Evolutionary conservation across 192 early-diverging fungal genomes (phyloP), one percentile per base, ranked within the genome.

Genomic region (Gaertneriomyces sp.): DNA sequence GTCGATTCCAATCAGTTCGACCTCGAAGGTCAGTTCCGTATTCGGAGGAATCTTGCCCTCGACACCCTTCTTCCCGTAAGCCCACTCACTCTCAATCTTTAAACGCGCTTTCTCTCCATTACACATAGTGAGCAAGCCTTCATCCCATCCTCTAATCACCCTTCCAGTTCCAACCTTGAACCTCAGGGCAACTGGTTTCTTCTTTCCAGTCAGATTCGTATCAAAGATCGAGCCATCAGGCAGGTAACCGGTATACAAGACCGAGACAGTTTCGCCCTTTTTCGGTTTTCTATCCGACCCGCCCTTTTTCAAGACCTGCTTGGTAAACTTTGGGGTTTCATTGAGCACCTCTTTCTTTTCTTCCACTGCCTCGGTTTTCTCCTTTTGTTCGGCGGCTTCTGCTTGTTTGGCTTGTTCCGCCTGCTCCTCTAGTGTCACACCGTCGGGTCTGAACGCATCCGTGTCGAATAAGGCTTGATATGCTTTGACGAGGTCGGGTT

Each of bases 211-310:
- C 17, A 76, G 74, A 69, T 90, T 91, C 45, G 79, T 80, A 66
- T 90, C 88, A 64, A 90, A 90, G 11, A 88, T 75, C 20, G 74
- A 81, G 43, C 90, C 90, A 62, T 90, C 79, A 53, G 85, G 81
- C 64, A 91, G 76, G 63, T 61, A 76, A 8, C 90, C 90, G 7
- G 88, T 89, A 72, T 91, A 91, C 50, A 78, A 67, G 19, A 56
- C 75, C 16, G 64, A 75, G 49, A 89, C 89, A 17, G 77, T 81
- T 71, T 89, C 87, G 55, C 90, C 90, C 78, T 89, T 90, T 39
- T 56, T 71, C 19, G 87, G 87, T 19, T 63, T 63, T 16, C 79
- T 69, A 12, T 58, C 55, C 33, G 81, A 82, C 25, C 86, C 80
- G 33, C 88, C 90, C 71, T 89, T 89, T 72, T 85, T 85, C 57